Percentiles rank a stretch among this genome's conserved stretches.
phyloP scores from a whole-genome alignment of 2,329 filamentous ascomycete species.

The Colletotrichum cuscutae region DNA sequence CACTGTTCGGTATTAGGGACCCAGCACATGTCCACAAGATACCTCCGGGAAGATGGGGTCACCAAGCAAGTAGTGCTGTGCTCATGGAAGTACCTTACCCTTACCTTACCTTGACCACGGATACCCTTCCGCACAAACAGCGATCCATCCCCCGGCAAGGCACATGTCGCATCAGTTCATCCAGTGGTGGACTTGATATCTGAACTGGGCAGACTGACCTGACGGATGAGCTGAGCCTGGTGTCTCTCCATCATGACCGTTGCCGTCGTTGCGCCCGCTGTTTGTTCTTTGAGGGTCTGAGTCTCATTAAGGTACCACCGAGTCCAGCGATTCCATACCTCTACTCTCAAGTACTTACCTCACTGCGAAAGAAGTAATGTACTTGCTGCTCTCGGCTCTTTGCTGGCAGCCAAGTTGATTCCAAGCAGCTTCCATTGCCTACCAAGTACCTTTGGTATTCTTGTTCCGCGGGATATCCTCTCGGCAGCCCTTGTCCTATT shows the following conservation, averaged over 20 bases:
- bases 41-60: not conserved
- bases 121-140: not conserved
- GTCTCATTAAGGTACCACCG: not conserved
- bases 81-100: too few species aligned
- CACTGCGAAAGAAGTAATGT: not conserved
- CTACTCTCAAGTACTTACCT: not conserved
- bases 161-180: slow-evolving; percentile 3
- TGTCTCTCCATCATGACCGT: not conserved
- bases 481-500: slow-evolving; percentile 4
- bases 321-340: not conserved
- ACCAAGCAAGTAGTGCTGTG: slow-evolving; percentile 11
- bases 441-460: not conserved
- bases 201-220: not conserved
- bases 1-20: slow-evolving; percentile 15
- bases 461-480: slow-evolving; percentile 25
- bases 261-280: not conserved
- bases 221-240: slow-evolving; percentile 1
- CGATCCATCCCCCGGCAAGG: slow-evolving; percentile 1
- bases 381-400: not conserved
- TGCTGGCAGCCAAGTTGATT: not conserved
- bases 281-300: not conserved
- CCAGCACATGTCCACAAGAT: not conserved
- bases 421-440: not conserved
- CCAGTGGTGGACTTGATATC: not conserved
- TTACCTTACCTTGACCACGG: too few species aligned